Base-by-base conservation (phyloP, 2,329 filamentous ascomycete genomes). In the Apiospora aurea region DNA sequence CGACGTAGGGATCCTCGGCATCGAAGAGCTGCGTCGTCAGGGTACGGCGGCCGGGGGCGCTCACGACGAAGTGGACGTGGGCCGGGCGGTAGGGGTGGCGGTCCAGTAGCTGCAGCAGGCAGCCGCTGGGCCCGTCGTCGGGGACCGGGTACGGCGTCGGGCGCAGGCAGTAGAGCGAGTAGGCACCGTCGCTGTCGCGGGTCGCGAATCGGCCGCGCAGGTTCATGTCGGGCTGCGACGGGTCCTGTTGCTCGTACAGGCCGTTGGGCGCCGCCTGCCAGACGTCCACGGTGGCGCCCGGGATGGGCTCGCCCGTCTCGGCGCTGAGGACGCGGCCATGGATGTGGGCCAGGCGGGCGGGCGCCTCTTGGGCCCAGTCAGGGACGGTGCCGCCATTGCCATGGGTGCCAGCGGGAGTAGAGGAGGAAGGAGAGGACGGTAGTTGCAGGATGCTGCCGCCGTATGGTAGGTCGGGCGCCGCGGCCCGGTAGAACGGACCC, bases 261-360 rank as follows among this genome's bases (percentile, higher is more conserved):
- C 89, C 85, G 77, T 96, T 95, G 44, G 93, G 92, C 0, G 90
- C 92, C 0, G 93, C 92, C 78, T 95, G 91, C 93, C 94, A 96
- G 70, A 95, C 87, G 78, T 96, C 93, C 47, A 96, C 86, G 29
- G 89, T 86, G 1, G 92, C 92, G 72, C 86, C 86, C 24, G 87
- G 85, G 64, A 96, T 85, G 0, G 92, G 91, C 80, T 89, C 83
- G 70, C 90, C 90, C 34, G 68, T 51, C 0, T 91, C 93, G 26
- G 79, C 78, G 69, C 88, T 89, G 2, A 87, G 77, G 1, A 92
- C 87, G 3, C 77, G 84, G 64, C 86, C 86, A n/a, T 82, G 82
- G 68, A 90, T 83, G 47, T 81, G 81, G 69, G 93, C 92, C 75
- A 93, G 88, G 86, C 94, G 91, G 77, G 87, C 89, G 3, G 87